Percentiles rank a stretch among this genome's conserved stretches.
phyloP scores from a whole-genome alignment of 1,284 basidiomycete species.

The Cryptococcus neoformans region DNA sequence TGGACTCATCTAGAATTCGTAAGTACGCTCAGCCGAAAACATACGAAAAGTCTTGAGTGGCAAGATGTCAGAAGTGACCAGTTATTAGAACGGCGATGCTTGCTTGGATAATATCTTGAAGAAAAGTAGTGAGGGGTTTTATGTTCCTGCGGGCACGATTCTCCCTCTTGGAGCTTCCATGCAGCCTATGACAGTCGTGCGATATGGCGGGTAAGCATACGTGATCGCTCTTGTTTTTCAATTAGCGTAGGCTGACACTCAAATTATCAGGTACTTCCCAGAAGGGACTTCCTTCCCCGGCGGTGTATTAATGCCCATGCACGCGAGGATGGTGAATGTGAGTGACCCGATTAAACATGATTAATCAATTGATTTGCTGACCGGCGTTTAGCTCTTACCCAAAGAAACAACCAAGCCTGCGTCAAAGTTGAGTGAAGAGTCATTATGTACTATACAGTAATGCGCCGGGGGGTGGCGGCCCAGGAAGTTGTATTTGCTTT shows the following conservation, averaged over 20 bases:
- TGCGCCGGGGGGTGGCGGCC: no score
- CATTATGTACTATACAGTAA: no score
- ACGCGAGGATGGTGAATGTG: conserved; percentile 39
- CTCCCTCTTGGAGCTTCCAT: conserved; percentile 32
- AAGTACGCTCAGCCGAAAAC: conserved; percentile 10
- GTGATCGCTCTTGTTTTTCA: background rate
- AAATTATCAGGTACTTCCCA: conserved; percentile 29
- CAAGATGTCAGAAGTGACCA: background rate
- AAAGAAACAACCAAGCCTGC: no score
- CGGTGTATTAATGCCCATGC: conserved; percentile 33
- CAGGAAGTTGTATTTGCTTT: no score
- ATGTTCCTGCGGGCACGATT: conserved; percentile 34
- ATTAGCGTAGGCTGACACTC: no score
- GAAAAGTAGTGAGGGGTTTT: conserved; percentile 27
- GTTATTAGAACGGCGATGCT: conserved; percentile 26
- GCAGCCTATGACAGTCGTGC: conserved; percentile 33
- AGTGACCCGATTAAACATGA: background rate
- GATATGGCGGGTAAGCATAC: conserved; percentile 32
- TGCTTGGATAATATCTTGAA: conserved; percentile 29
- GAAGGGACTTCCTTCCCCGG: conserved; percentile 38
- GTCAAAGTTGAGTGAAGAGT: no score
- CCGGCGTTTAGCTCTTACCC: no score
- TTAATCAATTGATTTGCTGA: no score
- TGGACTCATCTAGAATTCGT: conserved; percentile 36
- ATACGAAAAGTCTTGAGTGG: background rate